Conservation (phyloP, 1,284 basidiomycete genomes). For the Microbotryum intermedium region DNA sequence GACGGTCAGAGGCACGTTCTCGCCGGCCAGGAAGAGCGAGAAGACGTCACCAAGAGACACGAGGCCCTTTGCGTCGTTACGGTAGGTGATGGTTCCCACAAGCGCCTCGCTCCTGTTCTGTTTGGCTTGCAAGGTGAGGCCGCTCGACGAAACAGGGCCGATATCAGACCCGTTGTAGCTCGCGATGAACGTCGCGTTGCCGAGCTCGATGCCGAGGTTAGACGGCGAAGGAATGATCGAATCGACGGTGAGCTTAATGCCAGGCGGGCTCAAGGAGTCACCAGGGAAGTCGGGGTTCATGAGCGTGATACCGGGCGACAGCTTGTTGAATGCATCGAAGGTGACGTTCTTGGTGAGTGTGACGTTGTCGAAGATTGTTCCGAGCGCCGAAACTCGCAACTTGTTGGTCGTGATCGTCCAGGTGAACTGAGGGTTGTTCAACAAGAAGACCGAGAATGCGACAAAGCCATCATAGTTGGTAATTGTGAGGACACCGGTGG, state of each 20-base stretch:
- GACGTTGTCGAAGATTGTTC: constrained; percentile 60
- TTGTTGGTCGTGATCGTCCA: constrained; percentile 61
- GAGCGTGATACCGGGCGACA: constrained; percentile 45
- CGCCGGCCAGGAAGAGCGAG: constrained; percentile 56
- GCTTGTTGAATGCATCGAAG: constrained; percentile 39
- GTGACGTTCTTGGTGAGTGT: constrained; percentile 55
- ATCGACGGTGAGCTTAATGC: constrained; percentile 61
- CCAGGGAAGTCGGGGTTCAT: constrained; percentile 44
- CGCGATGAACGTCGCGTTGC: constrained; percentile 58
- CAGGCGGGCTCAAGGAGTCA: constrained; percentile 44
- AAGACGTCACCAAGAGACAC: constrained; percentile 53
- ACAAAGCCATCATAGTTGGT: constrained; percentile 47
- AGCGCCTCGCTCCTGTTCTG: constrained; percentile 50
- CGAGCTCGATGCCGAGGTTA: constrained; percentile 65
- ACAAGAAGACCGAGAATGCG: constrained; percentile 55
- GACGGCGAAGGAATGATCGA: constrained; percentile 56
- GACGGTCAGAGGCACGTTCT: constrained; percentile 54
- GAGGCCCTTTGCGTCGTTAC: constrained; percentile 34
- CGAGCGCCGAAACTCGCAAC: constrained; percentile 57
- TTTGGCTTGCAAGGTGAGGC: constrained; percentile 51
- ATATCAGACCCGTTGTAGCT: constrained; percentile 49
- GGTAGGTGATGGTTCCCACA: constrained; percentile 54
- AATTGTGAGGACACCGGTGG: constrained; percentile 38
- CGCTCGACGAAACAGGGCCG: constrained; percentile 24
- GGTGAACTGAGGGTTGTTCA: constrained; percentile 57